A percentile compares a stretch with the other conserved stretches of the same genome.
Conservation (phyloP, 1,139 yeast genomes). For the Diutina sp. region DNA sequence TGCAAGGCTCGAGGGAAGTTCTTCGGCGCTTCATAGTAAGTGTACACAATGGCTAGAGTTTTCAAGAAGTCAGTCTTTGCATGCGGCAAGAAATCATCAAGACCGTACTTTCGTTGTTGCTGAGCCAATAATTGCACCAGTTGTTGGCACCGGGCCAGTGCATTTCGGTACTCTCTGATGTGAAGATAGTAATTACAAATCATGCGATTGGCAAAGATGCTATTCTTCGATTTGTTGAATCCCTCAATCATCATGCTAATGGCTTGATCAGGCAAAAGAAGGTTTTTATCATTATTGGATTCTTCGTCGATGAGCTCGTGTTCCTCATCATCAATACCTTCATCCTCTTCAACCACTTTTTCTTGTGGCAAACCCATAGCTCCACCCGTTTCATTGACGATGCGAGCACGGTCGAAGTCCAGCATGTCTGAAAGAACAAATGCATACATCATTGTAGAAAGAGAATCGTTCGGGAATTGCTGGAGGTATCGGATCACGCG, state of each 20-base stretch:
- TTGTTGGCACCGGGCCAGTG: slow-evolving; percentile 45
- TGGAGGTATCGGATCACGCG: slow-evolving; percentile 37
- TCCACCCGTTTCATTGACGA: slow-evolving; percentile 4
- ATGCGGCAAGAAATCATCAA: slow-evolving; percentile 23
- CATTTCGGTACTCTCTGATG: slow-evolving; percentile 50
- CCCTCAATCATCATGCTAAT: slow-evolving; percentile 44
- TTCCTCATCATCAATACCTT: not conserved
- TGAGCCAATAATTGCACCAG: slow-evolving; percentile 48
- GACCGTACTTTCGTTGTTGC: slow-evolving; percentile 32
- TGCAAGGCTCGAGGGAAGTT: slow-evolving; percentile 65
- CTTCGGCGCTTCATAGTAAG: slow-evolving; percentile 83
- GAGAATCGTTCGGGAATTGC: slow-evolving; percentile 46
- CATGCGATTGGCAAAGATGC: slow-evolving; percentile 54
- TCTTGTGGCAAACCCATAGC: not conserved
- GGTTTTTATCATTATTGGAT: not conserved
- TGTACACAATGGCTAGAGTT: slow-evolving; percentile 62
- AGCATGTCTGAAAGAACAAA: slow-evolving; percentile 57
- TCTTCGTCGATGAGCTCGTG: not conserved
- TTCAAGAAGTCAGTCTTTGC: slow-evolving; percentile 52
- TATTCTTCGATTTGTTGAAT: slow-evolving; percentile 28
- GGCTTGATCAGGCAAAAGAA: slow-evolving; percentile 38
- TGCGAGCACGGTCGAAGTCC: slow-evolving; percentile 29
- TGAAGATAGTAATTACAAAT: slow-evolving; percentile 48
- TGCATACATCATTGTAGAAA: slow-evolving; percentile 51
- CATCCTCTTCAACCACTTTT: not conserved